Base-by-base conservation (phyloP, 1,139 yeast genomes). In the Lodderomyces theae region DNA sequence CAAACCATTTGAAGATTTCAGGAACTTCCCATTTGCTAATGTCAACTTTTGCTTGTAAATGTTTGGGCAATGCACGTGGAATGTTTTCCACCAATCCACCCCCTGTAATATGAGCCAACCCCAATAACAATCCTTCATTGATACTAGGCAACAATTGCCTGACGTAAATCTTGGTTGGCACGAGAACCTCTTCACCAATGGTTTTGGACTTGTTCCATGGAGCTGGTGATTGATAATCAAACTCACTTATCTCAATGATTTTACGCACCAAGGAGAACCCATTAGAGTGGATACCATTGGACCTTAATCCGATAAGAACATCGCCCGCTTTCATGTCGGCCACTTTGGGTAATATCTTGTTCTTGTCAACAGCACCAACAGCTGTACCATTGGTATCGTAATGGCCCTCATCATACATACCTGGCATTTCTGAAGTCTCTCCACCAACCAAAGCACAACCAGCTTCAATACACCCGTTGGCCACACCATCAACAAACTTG, bases 381-480 rank as follows among this genome's bases (percentile, higher is more conserved):
- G 97, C 94, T 33, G 98, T 92, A 64, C 99, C 98, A 57, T 92
- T 92, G 45, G 96, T 90, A 65, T 94, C 99, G 61, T 94, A 94
- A 64, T 94, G 98, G 35, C 94, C 95, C 44, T 82, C 89, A 44
- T 82, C 86, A 59, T 94, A 94, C 85, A 94, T 88, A 51, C 98
- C 98, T 32, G 99, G 99, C 99, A 94, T 94, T 73, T 94, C 99
- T 43, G 96, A 87, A 38, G 99, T 94, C 66, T 94, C 98, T 51
- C 98, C 99, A 42, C 99, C 99, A 46, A 94, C 97, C 47, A 94
- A 75, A 7, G 99, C 98, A 75, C 98, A 92, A 11, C 96, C 96
- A 29, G 98, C 88, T 54, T 80, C 79, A 49, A 84, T 82, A 74
- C 99, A 94, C 41, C 98, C 99, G 51, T 86, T 86, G 37, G 97